Evolutionary conservation across 192 early-diverging fungal species (phyloP), one percentile per base, ranked within the genome.

Genomic region (Umbelopsis vinacea): DNA sequence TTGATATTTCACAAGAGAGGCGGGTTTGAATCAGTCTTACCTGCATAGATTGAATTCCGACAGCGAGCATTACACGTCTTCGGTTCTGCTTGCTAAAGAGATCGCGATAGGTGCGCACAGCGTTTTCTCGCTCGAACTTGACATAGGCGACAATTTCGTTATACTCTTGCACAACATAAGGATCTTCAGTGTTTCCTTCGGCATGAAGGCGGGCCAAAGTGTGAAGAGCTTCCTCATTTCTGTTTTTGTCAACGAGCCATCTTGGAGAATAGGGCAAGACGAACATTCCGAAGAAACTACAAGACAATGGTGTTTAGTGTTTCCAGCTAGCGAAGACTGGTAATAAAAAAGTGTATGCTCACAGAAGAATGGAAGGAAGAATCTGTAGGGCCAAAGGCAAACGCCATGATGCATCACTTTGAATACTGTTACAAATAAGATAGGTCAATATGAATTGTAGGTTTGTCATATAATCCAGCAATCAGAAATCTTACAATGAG

Each of bases 191-290:
- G 17, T 88, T 84, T 7, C 69, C 71, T 19, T 86, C 81, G 21
- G 90, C 81, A 24, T 92, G 89, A 74, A 94, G 76, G n/a, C 86
- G 75, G 7, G 90, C 89, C 15, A 96, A 73, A 2, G 93, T 90
- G 9, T 53, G 17, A 8, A 85, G 84, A 2, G 92, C 92, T 74
- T 96, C 90, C n/a, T 93, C 92, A 7, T 78, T 54, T 37, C 87
- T 84, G 46, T 81, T 88, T 35, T 88, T 68, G 73, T 87, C 86
- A 26, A 92, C 76, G 52, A 96, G 84, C 94, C 95, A 96, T 71
- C 95, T 92, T 8, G 95, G 93, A 6, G 92, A 93, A 73, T 85
- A 91, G 17, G 95, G 96, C 81, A 97, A 88, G 70, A 93, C 83
- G 14, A 84, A 52, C 78, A 90, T 91, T 47, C 89, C 78, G 17